phyloP scores from a whole-genome alignment of 2,329 filamentous ascomycete species.

The Beauveria medogensis region DNA sequence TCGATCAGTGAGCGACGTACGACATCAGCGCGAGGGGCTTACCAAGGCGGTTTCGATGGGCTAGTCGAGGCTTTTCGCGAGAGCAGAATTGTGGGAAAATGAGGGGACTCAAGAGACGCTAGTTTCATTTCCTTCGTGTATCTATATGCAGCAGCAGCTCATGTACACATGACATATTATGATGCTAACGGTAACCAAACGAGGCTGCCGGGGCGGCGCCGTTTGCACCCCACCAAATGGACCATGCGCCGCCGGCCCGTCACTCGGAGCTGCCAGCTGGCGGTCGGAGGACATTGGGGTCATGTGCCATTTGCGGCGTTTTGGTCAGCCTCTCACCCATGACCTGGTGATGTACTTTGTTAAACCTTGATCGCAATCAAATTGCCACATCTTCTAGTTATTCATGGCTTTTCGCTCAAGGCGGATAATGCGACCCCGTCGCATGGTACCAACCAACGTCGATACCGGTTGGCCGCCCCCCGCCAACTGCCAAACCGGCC shows the following conservation, averaged over 20 bases:
- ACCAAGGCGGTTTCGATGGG: not conserved
- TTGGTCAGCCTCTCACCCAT: not conserved
- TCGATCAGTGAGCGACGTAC: conserved; percentile 5
- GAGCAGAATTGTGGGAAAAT: not conserved
- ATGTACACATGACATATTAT: not conserved
- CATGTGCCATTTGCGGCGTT: not conserved
- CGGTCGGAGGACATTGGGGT: not conserved
- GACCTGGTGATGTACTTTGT: not conserved
- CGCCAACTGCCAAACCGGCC: not conserved
- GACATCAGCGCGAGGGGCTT: not conserved
- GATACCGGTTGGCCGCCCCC: not conserved
- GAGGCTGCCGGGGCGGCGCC: not conserved
- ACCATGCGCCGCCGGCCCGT: not conserved
- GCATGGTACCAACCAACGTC: not conserved
- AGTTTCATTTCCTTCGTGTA: not conserved
- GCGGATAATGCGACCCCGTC: not conserved
- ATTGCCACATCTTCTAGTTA: not conserved
- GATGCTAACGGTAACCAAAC: not conserved
- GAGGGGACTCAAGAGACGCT: too few species aligned
- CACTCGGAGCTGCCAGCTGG: conserved; percentile 7
- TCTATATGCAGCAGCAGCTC: not conserved
- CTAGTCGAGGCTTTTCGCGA: not conserved
- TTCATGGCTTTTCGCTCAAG: not conserved
- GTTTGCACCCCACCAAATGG: not conserved
- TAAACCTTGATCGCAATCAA: too few species aligned